phyloP scores from a whole-genome alignment of 2,329 filamentous ascomycete species.

The Sporothrix inflata region DNA sequence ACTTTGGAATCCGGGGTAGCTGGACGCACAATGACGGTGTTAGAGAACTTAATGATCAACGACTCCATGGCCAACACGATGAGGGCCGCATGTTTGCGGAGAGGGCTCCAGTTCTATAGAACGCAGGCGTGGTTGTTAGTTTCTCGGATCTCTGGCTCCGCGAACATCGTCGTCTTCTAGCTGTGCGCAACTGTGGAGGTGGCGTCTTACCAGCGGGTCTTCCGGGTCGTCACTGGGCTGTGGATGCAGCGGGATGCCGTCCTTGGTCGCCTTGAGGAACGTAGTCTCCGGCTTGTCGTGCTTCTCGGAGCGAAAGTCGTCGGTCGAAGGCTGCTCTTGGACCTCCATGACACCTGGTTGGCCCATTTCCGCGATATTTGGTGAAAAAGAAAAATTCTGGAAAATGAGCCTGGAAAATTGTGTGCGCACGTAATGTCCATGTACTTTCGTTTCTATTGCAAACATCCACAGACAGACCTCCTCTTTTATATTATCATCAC shows the following conservation, averaged over 20 bases:
- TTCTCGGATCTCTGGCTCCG: background rate
- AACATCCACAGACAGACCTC: background rate
- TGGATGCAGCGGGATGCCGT: slow-evolving; percentile 23
- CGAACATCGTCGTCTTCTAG: background rate
- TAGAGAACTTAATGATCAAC: slow-evolving; percentile 32
- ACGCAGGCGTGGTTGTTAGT: background rate
- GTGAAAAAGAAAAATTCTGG: background rate
- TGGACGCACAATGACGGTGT: slow-evolving; percentile 30
- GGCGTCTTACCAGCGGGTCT: slow-evolving; percentile 21
- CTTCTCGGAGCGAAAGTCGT: slow-evolving; percentile 7
- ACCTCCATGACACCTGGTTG: background rate
- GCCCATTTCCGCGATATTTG: background rate
- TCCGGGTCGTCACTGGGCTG: slow-evolving; percentile 25
- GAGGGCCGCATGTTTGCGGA: slow-evolving; percentile 31
- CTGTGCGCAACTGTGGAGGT: background rate
- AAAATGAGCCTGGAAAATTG: background rate
- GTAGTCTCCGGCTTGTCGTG: slow-evolving; percentile 10
- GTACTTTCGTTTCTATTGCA: background rate
- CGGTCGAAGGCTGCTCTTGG: slow-evolving; percentile 5
- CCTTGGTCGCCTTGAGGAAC: slow-evolving; percentile 20
- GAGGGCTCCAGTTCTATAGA: slow-evolving; percentile 31
- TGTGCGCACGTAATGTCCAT: background rate
- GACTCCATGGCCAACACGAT: slow-evolving; percentile 32
- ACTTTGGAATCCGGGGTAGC: background rate
- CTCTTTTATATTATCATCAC: background rate